These are phyloP conservation scores for Phalaenopsis hybrid DNA, from an alignment of 116 monocot genomes.

Conservation along the genomic window DNA sequence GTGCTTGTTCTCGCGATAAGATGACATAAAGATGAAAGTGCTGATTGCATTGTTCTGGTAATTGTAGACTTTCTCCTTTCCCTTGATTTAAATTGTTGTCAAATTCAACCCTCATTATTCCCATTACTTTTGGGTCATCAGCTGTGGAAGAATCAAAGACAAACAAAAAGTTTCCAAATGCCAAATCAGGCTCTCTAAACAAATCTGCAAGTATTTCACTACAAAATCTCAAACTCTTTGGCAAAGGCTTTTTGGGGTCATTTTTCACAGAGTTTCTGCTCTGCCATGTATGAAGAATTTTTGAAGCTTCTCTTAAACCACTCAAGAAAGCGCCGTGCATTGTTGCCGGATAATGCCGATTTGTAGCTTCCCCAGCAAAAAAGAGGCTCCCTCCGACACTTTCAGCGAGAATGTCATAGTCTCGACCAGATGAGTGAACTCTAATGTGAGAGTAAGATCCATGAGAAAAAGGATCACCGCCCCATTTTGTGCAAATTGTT, in stretches of 20 bases:
- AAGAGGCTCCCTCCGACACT: slow-evolving; percentile 46
- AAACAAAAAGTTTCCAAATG: slow-evolving; percentile 49
- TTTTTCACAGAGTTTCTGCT: slow-evolving; percentile 9
- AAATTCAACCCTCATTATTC: slow-evolving; percentile 44
- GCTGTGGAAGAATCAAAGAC: slow-evolving; percentile 39
- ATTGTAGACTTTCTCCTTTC: neutral
- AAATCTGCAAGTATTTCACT: slow-evolving; percentile 33
- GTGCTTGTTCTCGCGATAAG: slow-evolving; percentile 60
- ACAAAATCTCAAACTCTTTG: slow-evolving; percentile 36
- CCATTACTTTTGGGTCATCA: slow-evolving; percentile 38
- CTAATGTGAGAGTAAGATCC: slow-evolving; percentile 86
- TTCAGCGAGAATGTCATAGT: slow-evolving; percentile 76
- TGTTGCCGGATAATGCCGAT: slow-evolving; percentile 73
- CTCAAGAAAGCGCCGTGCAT: slow-evolving; percentile 94
- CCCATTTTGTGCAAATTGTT: slow-evolving; percentile 84
- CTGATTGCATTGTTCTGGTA: slow-evolving; percentile 2
- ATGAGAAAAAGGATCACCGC: slow-evolving; percentile 55
- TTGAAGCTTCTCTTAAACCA: slow-evolving; percentile 73
- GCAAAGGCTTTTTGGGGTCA: slow-evolving; percentile 30
- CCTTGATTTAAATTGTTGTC: slow-evolving; percentile 15
- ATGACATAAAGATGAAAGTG: slow-evolving; percentile 57
- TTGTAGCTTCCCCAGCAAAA: slow-evolving; percentile 87
- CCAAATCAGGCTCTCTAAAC: slow-evolving; percentile 59
- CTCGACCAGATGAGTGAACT: slow-evolving; percentile 75
- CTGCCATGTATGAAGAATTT: slow-evolving; percentile 38